A percentile compares a stretch with the other conserved stretches of the same genome.
Conservation (phyloP, 2,329 filamentous ascomycete species). For the Cercospora zeae-maydis region DNA sequence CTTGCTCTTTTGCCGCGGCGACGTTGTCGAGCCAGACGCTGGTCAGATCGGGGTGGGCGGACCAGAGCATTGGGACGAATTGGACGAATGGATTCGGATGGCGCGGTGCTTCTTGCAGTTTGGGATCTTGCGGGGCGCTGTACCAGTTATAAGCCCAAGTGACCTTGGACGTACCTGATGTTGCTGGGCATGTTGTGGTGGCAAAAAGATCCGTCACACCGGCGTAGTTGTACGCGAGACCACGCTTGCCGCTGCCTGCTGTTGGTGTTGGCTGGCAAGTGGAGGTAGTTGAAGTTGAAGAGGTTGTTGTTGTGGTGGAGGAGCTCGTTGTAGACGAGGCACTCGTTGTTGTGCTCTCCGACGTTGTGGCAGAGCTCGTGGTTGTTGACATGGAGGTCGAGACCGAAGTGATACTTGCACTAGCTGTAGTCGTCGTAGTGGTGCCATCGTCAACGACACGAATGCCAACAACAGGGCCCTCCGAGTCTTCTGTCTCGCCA, state of each 20-base stretch:
- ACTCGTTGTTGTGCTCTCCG: background rate
- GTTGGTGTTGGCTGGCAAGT: background rate
- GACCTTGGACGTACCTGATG: background rate
- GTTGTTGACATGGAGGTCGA: background rate
- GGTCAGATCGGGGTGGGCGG: background rate
- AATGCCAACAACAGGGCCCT: background rate
- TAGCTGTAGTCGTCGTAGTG: background rate
- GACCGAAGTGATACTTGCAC: background rate
- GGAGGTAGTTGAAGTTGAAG: background rate
- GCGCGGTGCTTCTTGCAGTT: background rate
- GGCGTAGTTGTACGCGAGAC: background rate
- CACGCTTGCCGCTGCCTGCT: background rate
- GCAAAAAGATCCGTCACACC: background rate
- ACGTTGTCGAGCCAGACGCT: conserved; percentile 1
- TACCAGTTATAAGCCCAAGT: conserved; percentile 1
- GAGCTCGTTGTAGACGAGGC: background rate
- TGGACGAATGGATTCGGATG: background rate
- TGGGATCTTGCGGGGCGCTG: background rate
- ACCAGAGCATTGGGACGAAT: conserved; percentile 2
- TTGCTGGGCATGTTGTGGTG: background rate
- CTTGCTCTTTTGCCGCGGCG: background rate
- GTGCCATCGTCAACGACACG: background rate
- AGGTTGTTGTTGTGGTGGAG: background rate
- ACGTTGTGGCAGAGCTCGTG: background rate
- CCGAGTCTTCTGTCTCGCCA: background rate